These are phyloP conservation scores for Trichocladium uniseriatum DNA, from an alignment of 495 filamentous ascomycete genomes.

Conservation along the genomic window DNA sequence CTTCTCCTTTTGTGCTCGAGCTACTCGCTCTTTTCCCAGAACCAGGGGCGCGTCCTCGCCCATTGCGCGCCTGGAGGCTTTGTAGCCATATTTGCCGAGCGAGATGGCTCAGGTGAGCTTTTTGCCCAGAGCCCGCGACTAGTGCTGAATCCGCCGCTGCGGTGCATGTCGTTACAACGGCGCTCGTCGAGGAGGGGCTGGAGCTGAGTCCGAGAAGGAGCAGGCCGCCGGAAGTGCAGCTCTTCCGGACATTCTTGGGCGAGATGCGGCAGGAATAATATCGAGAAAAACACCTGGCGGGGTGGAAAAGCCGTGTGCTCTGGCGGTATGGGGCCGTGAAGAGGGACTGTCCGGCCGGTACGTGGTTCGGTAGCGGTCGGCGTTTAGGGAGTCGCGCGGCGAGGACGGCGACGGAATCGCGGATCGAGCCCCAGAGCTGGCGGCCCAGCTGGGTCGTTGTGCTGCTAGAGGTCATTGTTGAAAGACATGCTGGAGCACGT, in stretches of 20 bases:
- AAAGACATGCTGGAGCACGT: conserved; percentile 28
- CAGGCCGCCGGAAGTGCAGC: conserved; percentile 37
- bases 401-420: conserved; percentile 29
- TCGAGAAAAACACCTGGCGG: conserved; percentile 11
- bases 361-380: conserved; percentile 14
- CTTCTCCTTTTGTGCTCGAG: conserved; percentile 28
- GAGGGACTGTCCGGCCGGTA: conserved; percentile 8
- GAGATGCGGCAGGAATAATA: conserved; percentile 14
- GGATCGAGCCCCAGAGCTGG: conserved; percentile 36
- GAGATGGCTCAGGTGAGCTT: conserved; percentile 31
- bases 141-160: conserved; percentile 33
- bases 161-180: conserved; percentile 34
- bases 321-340: conserved; percentile 9
- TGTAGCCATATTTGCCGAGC: conserved; percentile 30
- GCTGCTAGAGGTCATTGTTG: conserved; percentile 39
- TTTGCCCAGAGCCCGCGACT: conserved; percentile 22
- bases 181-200: conserved; percentile 29
- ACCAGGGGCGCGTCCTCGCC: conserved; percentile 9
- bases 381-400: conserved; percentile 27
- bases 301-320: conserved; percentile 17
- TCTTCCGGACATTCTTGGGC: conserved; percentile 28
- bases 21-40: conserved; percentile 21
- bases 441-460: conserved; percentile 38
- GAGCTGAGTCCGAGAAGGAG: conserved; percentile 31
- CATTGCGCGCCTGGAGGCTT: conserved; percentile 18